Evolutionary conservation across 176 grass and related monocot genomes (phyloP).

Genomic region (Rhynchospora breviuscula): DNA sequence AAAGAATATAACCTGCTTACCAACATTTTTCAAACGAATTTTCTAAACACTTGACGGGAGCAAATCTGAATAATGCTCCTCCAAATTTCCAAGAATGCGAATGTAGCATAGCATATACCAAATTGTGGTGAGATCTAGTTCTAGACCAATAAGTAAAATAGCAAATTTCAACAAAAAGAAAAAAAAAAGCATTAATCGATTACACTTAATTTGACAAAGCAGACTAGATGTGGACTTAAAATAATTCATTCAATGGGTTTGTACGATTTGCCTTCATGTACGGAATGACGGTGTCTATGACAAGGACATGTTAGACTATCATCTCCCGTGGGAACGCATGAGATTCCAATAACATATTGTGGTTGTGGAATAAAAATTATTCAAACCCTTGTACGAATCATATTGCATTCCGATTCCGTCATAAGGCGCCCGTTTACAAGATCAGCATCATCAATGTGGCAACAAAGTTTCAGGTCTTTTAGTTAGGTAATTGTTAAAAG

Average conservation of each 20-base stretch:
- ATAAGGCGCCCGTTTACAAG: not conserved
- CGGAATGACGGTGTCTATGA: not conserved
- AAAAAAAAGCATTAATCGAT: not conserved
- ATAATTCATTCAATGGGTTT: not conserved
- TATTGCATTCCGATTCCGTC: not conserved
- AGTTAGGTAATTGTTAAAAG: not conserved
- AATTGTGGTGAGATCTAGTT: not conserved
- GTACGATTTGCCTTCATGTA: not conserved
- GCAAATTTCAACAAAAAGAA: not conserved
- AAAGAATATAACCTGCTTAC: not conserved
- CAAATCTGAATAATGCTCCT: not conserved
- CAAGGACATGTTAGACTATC: not conserved
- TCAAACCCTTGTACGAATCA: not conserved
- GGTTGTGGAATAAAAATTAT: not conserved
- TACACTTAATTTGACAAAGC: not conserved
- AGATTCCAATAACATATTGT: not conserved
- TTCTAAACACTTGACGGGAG: not conserved
- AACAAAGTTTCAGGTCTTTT: not conserved
- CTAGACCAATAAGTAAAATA: not conserved
- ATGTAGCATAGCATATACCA: not conserved
- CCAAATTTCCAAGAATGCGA: not conserved
- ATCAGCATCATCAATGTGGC: not conserved
- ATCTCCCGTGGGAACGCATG: not conserved
- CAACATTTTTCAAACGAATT: not conserved
- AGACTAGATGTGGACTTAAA: not conserved